Evolutionary conservation across 352 stramenopile genomes (phyloP).

Genomic region (Globisporangium parvum): DNA sequence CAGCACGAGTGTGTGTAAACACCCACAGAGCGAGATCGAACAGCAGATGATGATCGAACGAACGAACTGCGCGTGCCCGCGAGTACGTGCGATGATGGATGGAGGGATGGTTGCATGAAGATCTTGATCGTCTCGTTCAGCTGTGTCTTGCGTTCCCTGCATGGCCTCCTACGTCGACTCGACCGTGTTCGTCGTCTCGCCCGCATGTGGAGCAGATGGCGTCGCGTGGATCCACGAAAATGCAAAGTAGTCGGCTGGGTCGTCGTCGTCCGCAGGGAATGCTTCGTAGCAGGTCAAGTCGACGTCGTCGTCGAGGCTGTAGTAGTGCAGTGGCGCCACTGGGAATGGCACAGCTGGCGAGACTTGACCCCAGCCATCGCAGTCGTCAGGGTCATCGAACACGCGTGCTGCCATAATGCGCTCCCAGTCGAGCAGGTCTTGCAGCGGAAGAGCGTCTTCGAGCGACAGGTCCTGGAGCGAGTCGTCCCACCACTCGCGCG

Average conservation of each 20-base stretch:
- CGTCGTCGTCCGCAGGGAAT: constrained; percentile 10
- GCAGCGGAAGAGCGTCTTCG: constrained; percentile 25
- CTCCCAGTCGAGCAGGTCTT: constrained; percentile 44
- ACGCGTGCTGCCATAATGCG: constrained; percentile 15
- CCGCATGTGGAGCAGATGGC: too few species aligned
- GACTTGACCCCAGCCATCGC: constrained; percentile 3
- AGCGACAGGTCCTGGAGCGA: constrained; percentile 36
- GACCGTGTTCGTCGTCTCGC: too few species aligned
- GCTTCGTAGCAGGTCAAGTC: constrained; percentile 28
- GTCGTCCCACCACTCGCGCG: constrained; percentile 33
- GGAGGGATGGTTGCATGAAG: too few species aligned
- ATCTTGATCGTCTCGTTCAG: too few species aligned
- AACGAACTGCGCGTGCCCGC: too few species aligned
- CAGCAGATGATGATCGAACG: too few species aligned
- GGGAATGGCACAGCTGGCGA: neutral
- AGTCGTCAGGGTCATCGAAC: neutral
- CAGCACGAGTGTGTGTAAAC: neutral
- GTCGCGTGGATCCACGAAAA: constrained; percentile 4
- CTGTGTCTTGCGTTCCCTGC: too few species aligned
- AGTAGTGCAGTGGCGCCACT: neutral
- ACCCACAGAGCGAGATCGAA: neutral
- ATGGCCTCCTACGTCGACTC: too few species aligned
- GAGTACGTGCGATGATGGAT: too few species aligned
- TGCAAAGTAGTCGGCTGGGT: constrained; percentile 10
- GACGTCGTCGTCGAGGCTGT: constrained; percentile 1